phyloP scores from a whole-genome alignment of 768 basidiomycete genomes.

The Agaricus bisporus region DNA sequence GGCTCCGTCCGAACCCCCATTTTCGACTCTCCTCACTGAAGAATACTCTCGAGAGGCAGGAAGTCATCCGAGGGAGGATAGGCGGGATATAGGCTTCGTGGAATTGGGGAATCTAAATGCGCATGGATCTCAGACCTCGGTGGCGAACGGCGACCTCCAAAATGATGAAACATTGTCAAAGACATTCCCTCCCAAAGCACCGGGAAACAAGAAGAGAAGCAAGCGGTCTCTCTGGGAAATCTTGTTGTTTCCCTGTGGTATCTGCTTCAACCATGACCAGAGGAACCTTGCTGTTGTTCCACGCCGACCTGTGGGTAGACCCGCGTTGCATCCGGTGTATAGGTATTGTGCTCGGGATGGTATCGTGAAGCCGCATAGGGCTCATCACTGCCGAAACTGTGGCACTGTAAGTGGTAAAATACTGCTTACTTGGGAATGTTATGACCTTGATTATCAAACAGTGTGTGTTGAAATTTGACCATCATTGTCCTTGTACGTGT shows the following conservation, averaged over 20 bases:
- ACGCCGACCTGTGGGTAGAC: slow-evolving; percentile 29
- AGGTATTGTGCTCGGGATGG: slow-evolving; percentile 62
- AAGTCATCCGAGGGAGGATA: not conserved
- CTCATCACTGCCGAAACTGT: slow-evolving; percentile 80
- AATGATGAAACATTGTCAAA: not conserved
- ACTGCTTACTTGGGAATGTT: not conserved
- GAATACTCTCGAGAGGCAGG: not conserved
- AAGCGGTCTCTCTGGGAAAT: not conserved
- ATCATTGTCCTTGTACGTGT: slow-evolving; percentile 81
- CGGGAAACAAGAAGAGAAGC: not conserved
- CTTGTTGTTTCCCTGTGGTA: slow-evolving; percentile 6
- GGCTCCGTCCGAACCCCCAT: slow-evolving; percentile 4
- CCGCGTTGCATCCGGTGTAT: slow-evolving; percentile 52
- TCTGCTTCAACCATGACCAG: slow-evolving; percentile 2
- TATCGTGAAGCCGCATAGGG: slow-evolving; percentile 65
- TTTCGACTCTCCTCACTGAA: not conserved
- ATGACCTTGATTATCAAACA: slow-evolving; percentile 20
- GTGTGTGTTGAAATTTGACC: slow-evolving; percentile 82
- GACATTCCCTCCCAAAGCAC: not conserved
- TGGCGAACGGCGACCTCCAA: not conserved
- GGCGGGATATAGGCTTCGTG: not conserved
- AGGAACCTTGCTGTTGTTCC: slow-evolving; percentile 18
- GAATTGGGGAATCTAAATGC: not conserved
- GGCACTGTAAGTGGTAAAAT: slow-evolving; percentile 54
- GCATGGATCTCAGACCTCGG: not conserved